Evolutionary conservation across 345 rosid species (phyloP).

Genomic region (Linum usitatissimum): DNA sequence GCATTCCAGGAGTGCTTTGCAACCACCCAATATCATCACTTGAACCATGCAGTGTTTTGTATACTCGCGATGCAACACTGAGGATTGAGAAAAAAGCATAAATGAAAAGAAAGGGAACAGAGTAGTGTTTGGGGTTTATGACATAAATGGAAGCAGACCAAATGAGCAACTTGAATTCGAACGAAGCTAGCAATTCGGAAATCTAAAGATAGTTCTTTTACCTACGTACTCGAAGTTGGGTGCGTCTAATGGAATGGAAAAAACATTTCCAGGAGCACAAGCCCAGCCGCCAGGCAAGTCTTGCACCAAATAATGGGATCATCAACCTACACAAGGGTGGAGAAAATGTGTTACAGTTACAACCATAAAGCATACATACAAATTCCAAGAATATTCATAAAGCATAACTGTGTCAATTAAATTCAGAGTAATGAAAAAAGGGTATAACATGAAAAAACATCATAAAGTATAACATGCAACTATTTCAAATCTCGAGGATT

Average conservation of each 20-base stretch:
- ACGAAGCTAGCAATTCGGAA: conserved; percentile 3
- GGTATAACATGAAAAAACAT: not conserved
- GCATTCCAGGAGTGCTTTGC: conserved; percentile 46
- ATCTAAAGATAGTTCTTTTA: conserved; percentile 22
- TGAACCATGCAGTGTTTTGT: conserved; percentile 48
- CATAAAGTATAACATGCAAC: not conserved
- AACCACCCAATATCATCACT: conserved; percentile 69
- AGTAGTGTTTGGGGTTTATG: not conserved
- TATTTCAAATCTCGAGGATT: too few relatives aligned
- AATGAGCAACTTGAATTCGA: conserved; percentile 3
- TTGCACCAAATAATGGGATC: conserved; percentile 43
- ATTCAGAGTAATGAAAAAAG: not conserved
- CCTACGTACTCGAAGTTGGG: conserved; percentile 34
- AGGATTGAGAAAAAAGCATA: conserved; percentile 8
- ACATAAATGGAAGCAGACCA: not conserved
- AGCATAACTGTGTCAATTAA: not conserved
- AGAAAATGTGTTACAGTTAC: not conserved
- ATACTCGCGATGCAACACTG: conserved; percentile 46
- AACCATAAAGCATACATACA: not conserved
- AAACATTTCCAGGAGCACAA: conserved; percentile 31
- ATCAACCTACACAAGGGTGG: conserved; percentile 30
- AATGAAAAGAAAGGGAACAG: conserved; percentile 2
- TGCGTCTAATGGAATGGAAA: conserved; percentile 28
- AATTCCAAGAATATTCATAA: too few relatives aligned
- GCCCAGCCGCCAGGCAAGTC: conserved; percentile 32